A percentile compares a stretch with the other conserved stretches of the same genome.
Conservation (phyloP, 805 yeast genomes). For the Kodamaea sagamina region DNA sequence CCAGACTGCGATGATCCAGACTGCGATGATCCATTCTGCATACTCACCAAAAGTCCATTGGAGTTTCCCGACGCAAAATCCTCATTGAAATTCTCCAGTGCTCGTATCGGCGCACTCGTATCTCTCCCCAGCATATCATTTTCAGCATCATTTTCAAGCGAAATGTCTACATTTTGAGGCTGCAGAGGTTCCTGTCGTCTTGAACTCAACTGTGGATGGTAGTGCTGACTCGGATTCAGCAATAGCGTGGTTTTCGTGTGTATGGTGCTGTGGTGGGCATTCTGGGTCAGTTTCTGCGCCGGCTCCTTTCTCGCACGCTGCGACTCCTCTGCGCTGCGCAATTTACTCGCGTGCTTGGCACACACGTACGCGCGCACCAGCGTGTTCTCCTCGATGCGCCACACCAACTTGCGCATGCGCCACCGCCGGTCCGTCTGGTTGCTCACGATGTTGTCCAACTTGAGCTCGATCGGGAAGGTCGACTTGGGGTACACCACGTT, state of each 20-base stretch:
- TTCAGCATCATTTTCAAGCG: conserved; percentile 16
- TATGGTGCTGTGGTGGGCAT: conserved; percentile 32
- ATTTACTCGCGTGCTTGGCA: conserved; percentile 53
- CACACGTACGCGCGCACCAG: conserved; percentile 63
- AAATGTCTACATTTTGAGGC: conserved; percentile 8
- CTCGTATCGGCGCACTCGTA: conserved; percentile 22
- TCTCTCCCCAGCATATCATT: conserved; percentile 20
- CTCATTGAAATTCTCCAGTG: conserved; percentile 28
- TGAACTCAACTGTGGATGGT: conserved; percentile 9
- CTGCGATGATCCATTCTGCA: too few relatives aligned
- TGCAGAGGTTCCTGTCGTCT: conserved; percentile 7
- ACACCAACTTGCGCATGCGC: conserved; percentile 86
- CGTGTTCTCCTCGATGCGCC: conserved; percentile 88
- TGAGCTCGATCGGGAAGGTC: conserved; percentile 77
- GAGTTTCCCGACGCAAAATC: conserved; percentile 25
- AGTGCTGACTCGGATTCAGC: conserved; percentile 13
- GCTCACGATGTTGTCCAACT: conserved; percentile 66
- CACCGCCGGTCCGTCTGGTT: conserved; percentile 65
- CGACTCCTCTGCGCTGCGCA: conserved; percentile 45
- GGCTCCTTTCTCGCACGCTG: conserved; percentile 24
- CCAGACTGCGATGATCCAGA: too few relatives aligned
- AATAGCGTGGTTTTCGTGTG: conserved; percentile 24
- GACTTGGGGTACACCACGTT: conserved; percentile 88
- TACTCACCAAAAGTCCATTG: too few relatives aligned
- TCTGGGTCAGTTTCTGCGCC: conserved; percentile 15